Conservation (phyloP, 2,329 filamentous ascomycete species). For the Sporothrix globosa region DNA sequence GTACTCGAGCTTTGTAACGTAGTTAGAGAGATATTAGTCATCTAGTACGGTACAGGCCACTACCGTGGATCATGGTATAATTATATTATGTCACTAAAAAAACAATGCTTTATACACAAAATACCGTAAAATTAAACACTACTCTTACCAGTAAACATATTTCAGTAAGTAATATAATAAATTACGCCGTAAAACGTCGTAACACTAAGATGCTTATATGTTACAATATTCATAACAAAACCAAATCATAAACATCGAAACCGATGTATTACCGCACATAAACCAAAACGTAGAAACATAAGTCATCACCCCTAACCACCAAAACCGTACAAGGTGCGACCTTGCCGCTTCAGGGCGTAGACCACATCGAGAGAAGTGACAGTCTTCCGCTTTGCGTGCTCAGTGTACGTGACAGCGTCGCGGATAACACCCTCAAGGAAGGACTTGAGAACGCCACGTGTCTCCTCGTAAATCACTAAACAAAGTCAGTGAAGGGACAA, state of each 20-base stretch:
- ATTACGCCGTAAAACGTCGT: conserved; percentile 30
- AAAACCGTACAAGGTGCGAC: conserved; percentile 83
- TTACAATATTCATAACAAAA: conserved; percentile 37
- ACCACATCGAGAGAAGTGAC: conserved; percentile 71
- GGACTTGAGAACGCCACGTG: conserved; percentile 75
- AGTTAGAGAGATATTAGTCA: too few species aligned
- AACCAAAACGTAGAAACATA: conserved; percentile 34
- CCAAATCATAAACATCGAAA: conserved; percentile 40
- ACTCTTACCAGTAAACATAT: too few species aligned
- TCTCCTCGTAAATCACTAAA: conserved; percentile 77
- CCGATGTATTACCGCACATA: conserved; percentile 36
- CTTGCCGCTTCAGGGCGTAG: conserved; percentile 70
- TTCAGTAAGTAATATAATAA: too few species aligned
- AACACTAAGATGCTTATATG: conserved; percentile 40
- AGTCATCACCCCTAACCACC: conserved; percentile 66
- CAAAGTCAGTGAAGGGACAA: not conserved
- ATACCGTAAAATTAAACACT: too few species aligned
- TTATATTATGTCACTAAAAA: too few species aligned
- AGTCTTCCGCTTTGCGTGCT: conserved; percentile 81
- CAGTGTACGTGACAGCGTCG: conserved; percentile 76
- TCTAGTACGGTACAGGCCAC: too few species aligned
- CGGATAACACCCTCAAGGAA: conserved; percentile 78
- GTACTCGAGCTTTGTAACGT: too few species aligned
- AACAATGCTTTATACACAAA: too few species aligned
- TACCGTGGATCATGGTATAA: too few species aligned